Evolutionary conservation across 371 early-diverging fungal species (phyloP), one percentile per base, ranked within the genome.

Genomic region (Zopfochytrium polystomum): DNA sequence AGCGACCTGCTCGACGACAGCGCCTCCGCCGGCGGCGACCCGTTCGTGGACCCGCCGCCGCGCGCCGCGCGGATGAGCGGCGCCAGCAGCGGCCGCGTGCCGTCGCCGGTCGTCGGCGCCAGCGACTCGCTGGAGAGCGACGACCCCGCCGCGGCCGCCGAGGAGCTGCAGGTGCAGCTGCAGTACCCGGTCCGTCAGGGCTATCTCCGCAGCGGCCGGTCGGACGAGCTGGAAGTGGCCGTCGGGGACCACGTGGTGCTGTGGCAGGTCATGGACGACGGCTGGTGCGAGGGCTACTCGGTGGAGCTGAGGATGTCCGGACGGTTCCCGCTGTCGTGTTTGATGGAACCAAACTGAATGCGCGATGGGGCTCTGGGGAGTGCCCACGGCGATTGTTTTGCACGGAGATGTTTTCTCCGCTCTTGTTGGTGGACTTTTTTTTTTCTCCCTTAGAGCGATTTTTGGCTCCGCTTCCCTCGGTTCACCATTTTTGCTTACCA

Each of bases 211-310:
- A n/a, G n/a, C n/a, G 3, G 18, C 11, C 13, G 22, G 33, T 51
- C 50, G 32, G 60, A 60, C 45, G 60, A 60, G 27, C 44, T 60
- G 11, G 18, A 6, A 30, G 29, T 60, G 20, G 60, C 38, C 13
- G 50, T 52, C 1, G 60, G 52, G 13, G 60, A 60, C 32, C 43
- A 60, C 27, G 60, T 60, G n/a, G 60, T 60, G 20, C 43, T 60
- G 45, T 60, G 60, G 60, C 51, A 52, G 1, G 52, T 60, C 43
- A 31, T 60, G 33, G 60, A 60, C 25, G 60, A 60, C 31, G 60
- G 60, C 22, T 38, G 9, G 11, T 60, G 60, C 32, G 60, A 60
- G 44, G 60, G 60, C 25, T 60, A 51, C 44, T 44, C 32, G 38
- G 52, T 60, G 15, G 34, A 52, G 13, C 35, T 9, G 27, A n/a